phyloP scores from a whole-genome alignment of 768 basidiomycete species.

The Suillus weaverae region DNA sequence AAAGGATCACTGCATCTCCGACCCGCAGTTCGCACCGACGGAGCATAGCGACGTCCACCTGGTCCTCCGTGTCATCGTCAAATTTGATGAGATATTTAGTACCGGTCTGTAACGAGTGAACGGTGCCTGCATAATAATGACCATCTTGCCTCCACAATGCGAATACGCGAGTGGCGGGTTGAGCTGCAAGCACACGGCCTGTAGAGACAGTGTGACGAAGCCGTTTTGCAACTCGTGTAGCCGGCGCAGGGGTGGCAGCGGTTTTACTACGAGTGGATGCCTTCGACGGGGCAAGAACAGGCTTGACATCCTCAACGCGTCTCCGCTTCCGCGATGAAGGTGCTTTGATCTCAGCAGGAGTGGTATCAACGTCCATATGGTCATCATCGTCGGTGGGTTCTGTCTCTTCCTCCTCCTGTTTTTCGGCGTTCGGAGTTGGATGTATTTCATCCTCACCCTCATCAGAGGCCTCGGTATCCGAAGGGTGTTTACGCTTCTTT shows the following conservation, averaged over 20 bases:
- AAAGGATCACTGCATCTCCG: slow-evolving; percentile 58
- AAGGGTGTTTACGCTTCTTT: slow-evolving; percentile 23
- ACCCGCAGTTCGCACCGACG: slow-evolving; percentile 48
- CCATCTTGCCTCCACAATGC: slow-evolving; percentile 64
- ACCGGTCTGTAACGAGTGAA: slow-evolving; percentile 37
- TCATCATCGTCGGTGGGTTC: slow-evolving; percentile 46
- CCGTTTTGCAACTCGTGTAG: slow-evolving; percentile 38
- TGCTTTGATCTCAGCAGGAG: slow-evolving; percentile 26
- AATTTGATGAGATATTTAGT: slow-evolving; percentile 55
- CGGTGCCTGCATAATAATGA: slow-evolving; percentile 60
- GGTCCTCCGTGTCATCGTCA: slow-evolving; percentile 57
- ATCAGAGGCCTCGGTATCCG: slow-evolving; percentile 28
- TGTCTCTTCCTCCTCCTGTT: slow-evolving; percentile 40
- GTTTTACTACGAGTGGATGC: slow-evolving; percentile 27
- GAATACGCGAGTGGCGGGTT: slow-evolving; percentile 58
- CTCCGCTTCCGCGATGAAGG: slow-evolving; percentile 44
- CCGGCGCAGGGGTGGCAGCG: slow-evolving; percentile 28
- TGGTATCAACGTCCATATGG: slow-evolving; percentile 33
- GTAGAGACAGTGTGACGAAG: slow-evolving; percentile 39
- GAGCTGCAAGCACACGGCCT: slow-evolving; percentile 13
- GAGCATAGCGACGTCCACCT: slow-evolving; percentile 52
- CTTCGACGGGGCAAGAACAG: slow-evolving; percentile 24
- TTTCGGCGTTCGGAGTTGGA: slow-evolving; percentile 19
- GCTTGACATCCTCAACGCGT: slow-evolving; percentile 32
- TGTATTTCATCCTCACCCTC: background rate